These are phyloP conservation scores for Nemania sp. DNA, from an alignment of 2,329 filamentous ascomycete genomes.

Conservation along the genomic window DNA sequence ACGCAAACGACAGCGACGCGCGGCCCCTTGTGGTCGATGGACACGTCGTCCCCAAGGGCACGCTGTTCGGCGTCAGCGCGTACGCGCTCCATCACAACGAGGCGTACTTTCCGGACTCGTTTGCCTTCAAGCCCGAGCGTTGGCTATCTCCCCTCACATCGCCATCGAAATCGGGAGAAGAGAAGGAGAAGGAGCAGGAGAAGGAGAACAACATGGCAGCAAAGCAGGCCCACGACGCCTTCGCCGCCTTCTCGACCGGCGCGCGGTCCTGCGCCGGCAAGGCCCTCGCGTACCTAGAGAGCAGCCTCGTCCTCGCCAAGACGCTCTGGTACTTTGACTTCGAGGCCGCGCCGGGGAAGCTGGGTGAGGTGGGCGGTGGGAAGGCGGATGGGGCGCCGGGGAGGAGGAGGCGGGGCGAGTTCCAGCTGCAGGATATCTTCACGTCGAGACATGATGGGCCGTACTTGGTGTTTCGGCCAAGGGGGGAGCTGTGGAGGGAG, in stretches of 20 bases:
- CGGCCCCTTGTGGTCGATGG: constrained; percentile 7
- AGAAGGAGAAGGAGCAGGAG: no score
- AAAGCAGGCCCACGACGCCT: constrained; percentile 47
- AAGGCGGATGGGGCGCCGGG: not conserved
- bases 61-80: constrained; percentile 22
- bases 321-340: constrained; percentile 56
- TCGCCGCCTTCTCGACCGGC: constrained; percentile 60
- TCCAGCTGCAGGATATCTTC: constrained; percentile 29
- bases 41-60: constrained; percentile 24
- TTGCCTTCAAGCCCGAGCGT: constrained; percentile 17
- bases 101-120: constrained; percentile 33
- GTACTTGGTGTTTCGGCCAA: constrained; percentile 7
- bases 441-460: constrained; percentile 23
- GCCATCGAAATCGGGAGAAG: no score
- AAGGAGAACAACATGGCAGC: constrained; percentile 20
- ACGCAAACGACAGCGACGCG: not conserved
- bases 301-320: constrained; percentile 56
- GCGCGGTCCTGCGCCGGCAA: constrained; percentile 49
- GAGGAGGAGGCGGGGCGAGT: constrained; percentile 20
- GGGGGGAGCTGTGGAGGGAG: constrained; percentile 11
- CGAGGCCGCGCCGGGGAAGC: not conserved
- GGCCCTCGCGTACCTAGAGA: constrained; percentile 58
- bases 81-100: constrained; percentile 37
- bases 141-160: no score
- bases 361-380: constrained; percentile 17